These are phyloP conservation scores for Corylus avellana DNA, from an alignment of 306 rosid species.

Conservation along the genomic window DNA sequence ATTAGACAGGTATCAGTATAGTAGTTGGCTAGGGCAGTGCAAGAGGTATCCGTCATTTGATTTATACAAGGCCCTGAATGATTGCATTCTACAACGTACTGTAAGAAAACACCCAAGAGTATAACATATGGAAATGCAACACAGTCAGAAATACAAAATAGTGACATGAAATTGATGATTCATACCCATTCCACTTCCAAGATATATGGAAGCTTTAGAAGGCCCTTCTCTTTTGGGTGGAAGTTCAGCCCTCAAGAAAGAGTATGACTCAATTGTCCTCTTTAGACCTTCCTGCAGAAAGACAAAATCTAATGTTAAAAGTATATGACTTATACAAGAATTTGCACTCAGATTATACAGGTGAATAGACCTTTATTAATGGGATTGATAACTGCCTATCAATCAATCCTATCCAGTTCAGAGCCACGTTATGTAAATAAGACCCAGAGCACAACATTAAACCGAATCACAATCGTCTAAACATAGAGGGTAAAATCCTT, in stretches of 20 bases:
- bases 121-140: slow-evolving; percentile 4
- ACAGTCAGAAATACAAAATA: slow-evolving; percentile 7
- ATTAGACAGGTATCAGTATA: slow-evolving; percentile 18
- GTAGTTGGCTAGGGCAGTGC: neutral
- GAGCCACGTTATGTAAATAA: neutral
- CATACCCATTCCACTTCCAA: slow-evolving; percentile 86
- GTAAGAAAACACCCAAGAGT: slow-evolving; percentile 7
- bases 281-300: slow-evolving; percentile 81
- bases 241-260: slow-evolving; percentile 76
- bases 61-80: neutral
- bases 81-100: too few species aligned
- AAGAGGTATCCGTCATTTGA: slow-evolving; percentile 5
- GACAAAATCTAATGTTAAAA: slow-evolving; percentile 23
- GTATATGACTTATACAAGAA: slow-evolving; percentile 10
- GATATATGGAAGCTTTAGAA: slow-evolving; percentile 77
- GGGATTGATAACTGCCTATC: neutral
- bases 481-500: neutral
- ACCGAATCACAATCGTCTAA: neutral
- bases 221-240: slow-evolving; percentile 67
- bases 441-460: neutral
- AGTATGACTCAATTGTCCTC: slow-evolving; percentile 77
- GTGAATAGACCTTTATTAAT: slow-evolving; percentile 16
- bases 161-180: slow-evolving; percentile 14
- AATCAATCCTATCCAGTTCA: slow-evolving; percentile 17
- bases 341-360: slow-evolving; percentile 17